Evolutionary conservation across 129 eudicot genomes (phyloP), one percentile per base, ranked within the genome.

Genomic region (Oenanthe sinensis): DNA sequence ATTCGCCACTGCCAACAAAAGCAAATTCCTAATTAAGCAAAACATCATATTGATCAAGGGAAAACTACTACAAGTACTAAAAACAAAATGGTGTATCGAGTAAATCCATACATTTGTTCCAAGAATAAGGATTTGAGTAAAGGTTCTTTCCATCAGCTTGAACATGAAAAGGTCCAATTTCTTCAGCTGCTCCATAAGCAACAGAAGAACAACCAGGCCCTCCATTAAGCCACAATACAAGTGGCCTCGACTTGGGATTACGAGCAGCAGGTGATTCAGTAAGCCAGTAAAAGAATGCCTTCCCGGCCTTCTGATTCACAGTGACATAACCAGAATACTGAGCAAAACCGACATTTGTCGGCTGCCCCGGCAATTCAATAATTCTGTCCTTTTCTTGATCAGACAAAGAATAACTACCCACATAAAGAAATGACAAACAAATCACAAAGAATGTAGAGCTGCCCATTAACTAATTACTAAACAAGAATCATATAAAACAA

Each of bases 171-270:
- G 99, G 99, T 22, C 99, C 99, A 71, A 96, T 84, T 73, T 96
- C 99, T 91, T 96, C 99, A 78, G 99, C 90, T 83, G 97, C 99
- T 60, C 99, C 99, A 87, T 87, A 96, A 81, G 97, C 99, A 46
- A 96, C 93, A 73, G 99, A 96, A 72, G 99, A 96, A 82, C 99
- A 96, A 81, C 99, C 99, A 55, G 99, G 99, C n/a, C 99, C 99
- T 62, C 99, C 99, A 92, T 96, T 96, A 37, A 96, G 97, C 99
- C 99, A 96, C 81, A 96, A 86, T 44, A 96, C 85, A 5, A 96
- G 90, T 74, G 99, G 99, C 81, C 94, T 96, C 40, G 90, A 79
- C 71, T 84, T 80, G 19, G 97, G 95, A 36, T 74, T 77, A 50
- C 96, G 84, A 71, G 75, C 83, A 33, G 81, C 75, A 8, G 97